A percentile compares a stretch with the other conserved stretches of the same genome.
These are phyloP conservation scores for Linnemannia exigua DNA, from an alignment of 192 early-diverging fungal genomes.

Conservation along the genomic window DNA sequence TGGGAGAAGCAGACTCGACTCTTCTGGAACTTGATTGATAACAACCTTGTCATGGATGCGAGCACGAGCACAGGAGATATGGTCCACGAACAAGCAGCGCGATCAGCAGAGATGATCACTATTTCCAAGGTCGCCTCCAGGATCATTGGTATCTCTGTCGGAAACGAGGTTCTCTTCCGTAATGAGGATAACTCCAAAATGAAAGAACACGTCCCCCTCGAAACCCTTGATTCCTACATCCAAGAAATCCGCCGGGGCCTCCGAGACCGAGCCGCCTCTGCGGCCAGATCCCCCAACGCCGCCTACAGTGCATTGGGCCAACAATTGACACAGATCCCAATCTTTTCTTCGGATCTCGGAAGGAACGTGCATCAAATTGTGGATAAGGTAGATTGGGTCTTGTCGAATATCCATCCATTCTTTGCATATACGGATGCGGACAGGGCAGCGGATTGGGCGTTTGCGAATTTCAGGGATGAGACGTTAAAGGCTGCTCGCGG, in stretches of 20 bases:
- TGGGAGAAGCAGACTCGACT: constrained; percentile 48
- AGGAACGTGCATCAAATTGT: constrained; percentile 60
- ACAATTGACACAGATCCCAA: constrained; percentile 36
- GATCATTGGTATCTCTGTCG: constrained; percentile 70
- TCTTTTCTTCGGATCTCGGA: constrained; percentile 59
- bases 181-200: constrained; percentile 55
- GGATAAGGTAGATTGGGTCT: constrained; percentile 68
- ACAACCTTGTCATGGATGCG: constrained; percentile 19
- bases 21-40: constrained; percentile 48
- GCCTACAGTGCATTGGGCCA: constrained; percentile 59
- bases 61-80: constrained; percentile 37
- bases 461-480: constrained; percentile 65
- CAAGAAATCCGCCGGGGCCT: constrained; percentile 59
- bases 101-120: constrained; percentile 41
- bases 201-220: constrained; percentile 20
- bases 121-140: constrained; percentile 58
- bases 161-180: constrained; percentile 75
- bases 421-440: constrained; percentile 68
- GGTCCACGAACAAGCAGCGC: constrained; percentile 50
- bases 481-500: constrained; percentile 56
- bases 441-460: constrained; percentile 65
- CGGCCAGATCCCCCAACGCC: constrained; percentile 33
- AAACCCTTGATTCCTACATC: constrained; percentile 63
- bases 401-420: constrained; percentile 79
- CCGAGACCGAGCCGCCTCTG: constrained; percentile 54